A percentile compares a stretch with the other conserved stretches of the same genome.
Conservation (phyloP, 805 yeast genomes). For the Kluyveromyces wickerhamii region DNA sequence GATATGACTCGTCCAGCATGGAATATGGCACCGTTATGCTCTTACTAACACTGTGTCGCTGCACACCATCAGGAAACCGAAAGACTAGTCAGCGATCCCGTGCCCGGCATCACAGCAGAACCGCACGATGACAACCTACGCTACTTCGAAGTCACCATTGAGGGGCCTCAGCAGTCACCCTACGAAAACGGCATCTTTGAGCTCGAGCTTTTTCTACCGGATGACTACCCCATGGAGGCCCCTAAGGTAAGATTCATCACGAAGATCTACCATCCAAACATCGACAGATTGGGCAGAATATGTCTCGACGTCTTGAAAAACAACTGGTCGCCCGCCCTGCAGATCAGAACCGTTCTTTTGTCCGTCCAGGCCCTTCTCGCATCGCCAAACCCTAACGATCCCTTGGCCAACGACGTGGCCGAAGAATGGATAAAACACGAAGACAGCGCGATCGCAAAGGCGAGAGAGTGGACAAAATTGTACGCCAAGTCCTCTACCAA, state of each 20-base stretch:
- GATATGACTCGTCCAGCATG: too few relatives aligned
- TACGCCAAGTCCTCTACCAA: too few relatives aligned
- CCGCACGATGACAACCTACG: conserved; percentile 94
- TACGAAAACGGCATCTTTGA: conserved; percentile 80
- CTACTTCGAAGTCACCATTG: conserved; percentile 84
- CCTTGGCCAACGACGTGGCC: conserved; percentile 96
- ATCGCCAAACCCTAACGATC: conserved; percentile 97
- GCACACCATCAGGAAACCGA: conserved; percentile 64
- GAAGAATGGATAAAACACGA: conserved; percentile 92
- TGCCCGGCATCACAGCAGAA: conserved; percentile 86
- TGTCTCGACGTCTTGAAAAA: conserved; percentile 91
- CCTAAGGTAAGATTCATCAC: conserved; percentile 94
- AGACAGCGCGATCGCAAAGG: conserved; percentile 68
- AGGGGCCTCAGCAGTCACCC: conserved; percentile 88
- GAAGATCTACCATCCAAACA: conserved; percentile 92
- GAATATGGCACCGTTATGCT: too few relatives aligned
- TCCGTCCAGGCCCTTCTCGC: conserved; percentile 91
- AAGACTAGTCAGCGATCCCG: conserved; percentile 86
- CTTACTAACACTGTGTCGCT: conserved; percentile 1
- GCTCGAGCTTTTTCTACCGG: conserved; percentile 84
- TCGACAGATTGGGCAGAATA: conserved; percentile 89
- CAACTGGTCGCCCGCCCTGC: conserved; percentile 97
- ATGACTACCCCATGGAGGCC: conserved; percentile 97
- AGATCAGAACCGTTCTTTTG: conserved; percentile 83
- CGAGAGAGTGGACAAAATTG: conserved; percentile 40